Evolutionary conservation across 495 filamentous ascomycete species (phyloP), one percentile per base, ranked within the genome.

Genomic region (Zalerion maritima): DNA sequence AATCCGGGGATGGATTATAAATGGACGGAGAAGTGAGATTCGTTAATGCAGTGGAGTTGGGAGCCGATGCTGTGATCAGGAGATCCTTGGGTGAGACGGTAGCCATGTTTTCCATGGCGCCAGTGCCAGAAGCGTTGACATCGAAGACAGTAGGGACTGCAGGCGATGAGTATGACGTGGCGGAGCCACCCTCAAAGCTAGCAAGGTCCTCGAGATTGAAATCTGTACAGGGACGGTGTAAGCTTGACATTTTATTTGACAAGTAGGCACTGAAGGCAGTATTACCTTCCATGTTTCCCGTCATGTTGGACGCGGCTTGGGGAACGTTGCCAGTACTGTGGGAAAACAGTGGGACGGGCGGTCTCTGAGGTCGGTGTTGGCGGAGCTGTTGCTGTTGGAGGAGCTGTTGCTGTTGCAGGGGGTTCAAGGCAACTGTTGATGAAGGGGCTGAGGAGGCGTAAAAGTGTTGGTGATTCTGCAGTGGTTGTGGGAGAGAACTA

Each of bases 11-110:
- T 34, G 77, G 80, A 50, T 72, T 74, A 21, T 76, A 71, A 14
- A 79, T 64, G 12, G 71, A 75, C 18, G 81, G 86, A 30, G 86
- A 91, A 31, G 84, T 89, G 41, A 94, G 42, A 35, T 84, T 75
- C 5, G 85, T 91, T 46, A 84, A 78, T 9, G 82, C 73, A 22
- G 76, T 62, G 0, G 86, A 93, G 31, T 83, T 81, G 21, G 84
- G 82, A 17, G 82, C 73, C 31, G 84, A 89, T 36, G 83, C 78
- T 29, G 50, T 43, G 37, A 79, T 53, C 46, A 84, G 64, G 24
- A 94, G 57, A 41, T 94, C 84, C 49, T 77, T 73, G 9, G 87
- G 87, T 31, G 87, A 96, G 26, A 96, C 67, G 12, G 86, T 92
- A 40, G 61, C 71, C 45, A 69, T 45, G 47, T 68, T 66, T 41